Evolutionary conservation across 192 early-diverging fungal species (phyloP).

Genomic region (Pecoramyces ruminantium): DNA sequence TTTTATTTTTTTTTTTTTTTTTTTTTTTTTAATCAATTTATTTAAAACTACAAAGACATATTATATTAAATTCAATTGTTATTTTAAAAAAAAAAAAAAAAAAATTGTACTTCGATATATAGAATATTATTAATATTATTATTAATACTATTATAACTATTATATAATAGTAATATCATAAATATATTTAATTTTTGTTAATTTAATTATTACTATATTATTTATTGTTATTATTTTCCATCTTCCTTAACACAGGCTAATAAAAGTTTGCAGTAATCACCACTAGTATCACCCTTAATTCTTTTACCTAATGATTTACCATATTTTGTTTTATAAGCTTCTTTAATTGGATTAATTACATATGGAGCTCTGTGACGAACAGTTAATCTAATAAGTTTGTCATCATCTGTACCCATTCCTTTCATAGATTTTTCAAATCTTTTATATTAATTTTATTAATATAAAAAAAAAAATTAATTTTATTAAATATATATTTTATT

Average conservation of each 20-base stretch:
- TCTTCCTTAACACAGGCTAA: conserved; percentile 5
- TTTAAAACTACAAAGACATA: too few species aligned
- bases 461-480: background rate
- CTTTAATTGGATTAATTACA: conserved; percentile 13
- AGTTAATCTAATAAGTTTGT: conserved; percentile 18
- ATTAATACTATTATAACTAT: too few species aligned
- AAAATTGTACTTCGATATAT: too few species aligned
- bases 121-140: too few species aligned
- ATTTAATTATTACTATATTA: background rate
- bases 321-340: conserved; percentile 11
- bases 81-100: too few species aligned
- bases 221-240: background rate
- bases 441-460: background rate
- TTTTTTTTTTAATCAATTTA: too few species aligned
- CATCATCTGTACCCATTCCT: conserved; percentile 25
- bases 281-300: conserved; percentile 16
- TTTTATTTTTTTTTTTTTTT: too few species aligned
- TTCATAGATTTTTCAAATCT: conserved; percentile 27
- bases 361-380: conserved; percentile 14
- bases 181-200: too few species aligned
- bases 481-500: conserved; percentile 12
- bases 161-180: too few species aligned
- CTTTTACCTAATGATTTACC: conserved; percentile 9
- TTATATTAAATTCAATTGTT: too few species aligned
- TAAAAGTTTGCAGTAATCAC: conserved; percentile 15